Evolutionary conservation across 2,329 filamentous ascomycete species (phyloP).

Genomic region (Diaporthe sp.): DNA sequence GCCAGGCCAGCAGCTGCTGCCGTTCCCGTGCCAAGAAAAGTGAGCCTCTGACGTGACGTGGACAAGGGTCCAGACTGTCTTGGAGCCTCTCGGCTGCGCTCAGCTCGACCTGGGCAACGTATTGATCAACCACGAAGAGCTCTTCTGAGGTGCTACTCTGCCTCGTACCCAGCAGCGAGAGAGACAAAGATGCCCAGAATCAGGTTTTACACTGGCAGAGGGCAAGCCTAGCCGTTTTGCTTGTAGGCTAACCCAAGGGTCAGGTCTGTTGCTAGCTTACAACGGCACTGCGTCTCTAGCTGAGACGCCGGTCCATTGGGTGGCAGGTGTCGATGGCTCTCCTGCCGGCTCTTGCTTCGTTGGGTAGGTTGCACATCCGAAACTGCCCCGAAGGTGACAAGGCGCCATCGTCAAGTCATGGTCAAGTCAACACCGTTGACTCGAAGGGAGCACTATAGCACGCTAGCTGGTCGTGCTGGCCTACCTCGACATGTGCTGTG

Average conservation of each 20-base stretch:
- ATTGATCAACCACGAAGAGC: not conserved
- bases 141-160: not conserved
- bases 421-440: not conserved
- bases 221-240: not conserved
- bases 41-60: constrained; percentile 32
- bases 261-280: not conserved
- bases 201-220: constrained; percentile 6
- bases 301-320: constrained; percentile 1
- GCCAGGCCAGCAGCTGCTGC: not conserved
- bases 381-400: not conserved
- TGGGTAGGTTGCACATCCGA: not conserved
- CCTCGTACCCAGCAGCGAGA: not conserved
- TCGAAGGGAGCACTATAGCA: not conserved
- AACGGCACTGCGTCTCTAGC: not conserved
- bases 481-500: not conserved
- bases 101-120: constrained; percentile 19
- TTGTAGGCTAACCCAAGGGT: not conserved
- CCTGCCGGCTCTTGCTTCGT: not conserved
- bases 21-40: constrained; percentile 14
- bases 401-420: constrained; percentile 1
- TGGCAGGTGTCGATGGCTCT: not conserved
- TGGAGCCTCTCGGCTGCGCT: constrained; percentile 20
- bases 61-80: constrained; percentile 25
- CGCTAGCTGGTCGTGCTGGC: not conserved
- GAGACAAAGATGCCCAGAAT: not conserved